A percentile compares a stretch with the other conserved stretches of the same genome.
Evolutionary conservation across 164 flowering plant species (phyloP).

Genomic region (Euptelea pleiosperma): DNA sequence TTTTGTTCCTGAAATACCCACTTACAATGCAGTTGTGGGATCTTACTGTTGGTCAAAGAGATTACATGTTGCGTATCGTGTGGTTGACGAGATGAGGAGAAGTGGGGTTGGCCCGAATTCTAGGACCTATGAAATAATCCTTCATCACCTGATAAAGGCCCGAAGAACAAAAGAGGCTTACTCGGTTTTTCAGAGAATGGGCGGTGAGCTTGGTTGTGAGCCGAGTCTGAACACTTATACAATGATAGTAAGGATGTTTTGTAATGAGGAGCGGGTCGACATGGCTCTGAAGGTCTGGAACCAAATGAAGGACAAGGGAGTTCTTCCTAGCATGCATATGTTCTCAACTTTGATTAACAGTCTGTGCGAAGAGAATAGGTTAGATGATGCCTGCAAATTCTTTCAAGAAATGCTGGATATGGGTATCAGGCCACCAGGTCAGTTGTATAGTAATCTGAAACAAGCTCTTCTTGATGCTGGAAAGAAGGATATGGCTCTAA

Average conservation of each 20-base stretch:
- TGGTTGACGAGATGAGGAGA: conserved; percentile 67
- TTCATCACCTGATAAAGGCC: conserved; percentile 63
- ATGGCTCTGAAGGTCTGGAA: conserved; percentile 66
- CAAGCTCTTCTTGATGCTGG: conserved; percentile 67
- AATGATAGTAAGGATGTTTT: conserved; percentile 73
- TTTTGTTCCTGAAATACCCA: conserved; percentile 51
- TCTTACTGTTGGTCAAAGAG: conserved; percentile 60
- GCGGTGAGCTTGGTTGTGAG: conserved; percentile 45
- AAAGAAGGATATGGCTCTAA: conserved; percentile 43
- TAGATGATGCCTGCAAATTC: conserved; percentile 71
- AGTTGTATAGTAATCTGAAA: conserved; percentile 59
- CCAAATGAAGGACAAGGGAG: conserved; percentile 65
- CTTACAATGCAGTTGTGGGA: conserved; percentile 82
- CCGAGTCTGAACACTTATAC: conserved; percentile 64
- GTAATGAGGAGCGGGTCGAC: conserved; percentile 46
- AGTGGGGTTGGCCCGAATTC: conserved; percentile 62
- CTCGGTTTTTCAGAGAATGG: conserved; percentile 52
- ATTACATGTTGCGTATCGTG: conserved; percentile 48
- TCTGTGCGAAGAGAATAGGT: conserved; percentile 52
- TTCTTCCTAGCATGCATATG: conserved; percentile 84
- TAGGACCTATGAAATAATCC: conserved; percentile 70
- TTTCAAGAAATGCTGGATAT: conserved; percentile 75
- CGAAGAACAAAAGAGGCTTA: conserved; percentile 51
- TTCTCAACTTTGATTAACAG: conserved; percentile 57
- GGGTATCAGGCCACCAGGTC: conserved; percentile 78